Percentiles rank a stretch among this genome's conserved stretches.
Conservation (phyloP, 352 stramenopile species). For the Phytophthora cryptogea region DNA sequence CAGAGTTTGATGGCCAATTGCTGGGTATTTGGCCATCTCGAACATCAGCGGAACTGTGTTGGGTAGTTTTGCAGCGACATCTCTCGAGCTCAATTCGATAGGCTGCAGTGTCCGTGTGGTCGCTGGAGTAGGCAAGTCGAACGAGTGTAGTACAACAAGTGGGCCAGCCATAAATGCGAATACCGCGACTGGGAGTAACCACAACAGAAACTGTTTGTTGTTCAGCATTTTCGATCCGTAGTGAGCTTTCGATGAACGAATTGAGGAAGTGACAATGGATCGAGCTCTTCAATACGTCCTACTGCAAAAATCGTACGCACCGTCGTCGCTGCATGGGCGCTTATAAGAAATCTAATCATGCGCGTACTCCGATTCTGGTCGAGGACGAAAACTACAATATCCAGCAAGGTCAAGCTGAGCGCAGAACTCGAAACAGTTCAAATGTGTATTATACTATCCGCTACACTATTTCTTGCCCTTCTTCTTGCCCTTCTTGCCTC, state of each 20-base stretch:
- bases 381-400: slow-evolving; percentile 15
- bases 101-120: background rate
- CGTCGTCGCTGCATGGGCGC: background rate
- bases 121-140: slow-evolving; percentile 8
- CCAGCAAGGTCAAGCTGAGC: too few species aligned
- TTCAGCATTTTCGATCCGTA: slow-evolving; percentile 8
- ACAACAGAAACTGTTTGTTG: slow-evolving; percentile 28
- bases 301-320: background rate
- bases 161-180: slow-evolving; percentile 16
- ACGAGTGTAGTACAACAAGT: slow-evolving; percentile 23
- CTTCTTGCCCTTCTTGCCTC: slow-evolving; percentile 64
- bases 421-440: background rate
- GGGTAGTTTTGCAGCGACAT: background rate
- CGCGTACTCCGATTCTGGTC: slow-evolving; percentile 13
- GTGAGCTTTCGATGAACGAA: slow-evolving; percentile 1
- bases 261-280: slow-evolving; percentile 2
- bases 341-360: slow-evolving; percentile 8
- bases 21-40: slow-evolving; percentile 18
- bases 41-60: slow-evolving; percentile 24
- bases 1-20: slow-evolving; percentile 17
- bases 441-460: background rate
- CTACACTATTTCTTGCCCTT: slow-evolving; percentile 52
- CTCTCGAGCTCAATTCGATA: slow-evolving; percentile 1
- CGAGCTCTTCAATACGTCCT: background rate
- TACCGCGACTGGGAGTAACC: slow-evolving; percentile 14